Evolutionary conservation across 1,284 basidiomycete genomes (phyloP).

Genomic region (Pseudozyma thailandica): DNA sequence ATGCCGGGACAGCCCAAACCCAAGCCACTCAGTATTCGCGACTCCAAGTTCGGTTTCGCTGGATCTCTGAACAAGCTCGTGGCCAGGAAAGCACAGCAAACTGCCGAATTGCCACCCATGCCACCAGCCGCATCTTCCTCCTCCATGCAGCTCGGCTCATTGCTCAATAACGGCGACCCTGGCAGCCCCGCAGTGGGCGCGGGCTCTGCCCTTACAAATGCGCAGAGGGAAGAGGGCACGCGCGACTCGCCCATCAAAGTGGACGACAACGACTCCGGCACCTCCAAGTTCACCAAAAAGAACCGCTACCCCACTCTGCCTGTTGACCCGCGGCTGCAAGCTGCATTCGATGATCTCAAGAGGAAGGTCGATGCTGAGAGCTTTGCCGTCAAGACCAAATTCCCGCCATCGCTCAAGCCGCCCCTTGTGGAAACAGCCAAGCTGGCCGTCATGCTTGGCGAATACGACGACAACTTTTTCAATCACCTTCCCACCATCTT

Average conservation of each 20-base stretch:
- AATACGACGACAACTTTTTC: constrained; percentile 92
- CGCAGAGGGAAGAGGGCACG: constrained; percentile 70
- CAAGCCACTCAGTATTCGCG: constrained; percentile 42
- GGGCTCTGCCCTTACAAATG: constrained; percentile 32
- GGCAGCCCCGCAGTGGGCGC: constrained; percentile 22
- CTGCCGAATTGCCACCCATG: constrained; percentile 24
- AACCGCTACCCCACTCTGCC: constrained; percentile 65
- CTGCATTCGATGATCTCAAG: constrained; percentile 75
- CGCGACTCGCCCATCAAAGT: constrained; percentile 74
- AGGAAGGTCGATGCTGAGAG: constrained; percentile 71
- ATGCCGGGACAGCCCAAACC: constrained; percentile 18
- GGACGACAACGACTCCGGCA: constrained; percentile 70
- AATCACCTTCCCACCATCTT: constrained; percentile 85
- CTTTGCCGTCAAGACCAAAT: constrained; percentile 78
- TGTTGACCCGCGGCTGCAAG: constrained; percentile 76
- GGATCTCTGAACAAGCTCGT: constrained; percentile 58
- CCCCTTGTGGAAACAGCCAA: constrained; percentile 78
- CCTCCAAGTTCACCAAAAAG: constrained; percentile 68
- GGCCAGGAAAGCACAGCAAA: constrained; percentile 50
- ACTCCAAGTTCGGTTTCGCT: constrained; percentile 50
- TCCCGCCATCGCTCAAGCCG: constrained; percentile 83
- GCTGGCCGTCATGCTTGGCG: constrained; percentile 81
- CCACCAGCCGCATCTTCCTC: constrained; percentile 21
- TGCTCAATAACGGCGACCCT: constrained; percentile 43
- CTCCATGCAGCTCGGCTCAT: constrained; percentile 44